A percentile compares a stretch with the other conserved stretches of the same genome.
phyloP scores from a whole-genome alignment of 768 basidiomycete species.

The Auricularia heimuer region DNA sequence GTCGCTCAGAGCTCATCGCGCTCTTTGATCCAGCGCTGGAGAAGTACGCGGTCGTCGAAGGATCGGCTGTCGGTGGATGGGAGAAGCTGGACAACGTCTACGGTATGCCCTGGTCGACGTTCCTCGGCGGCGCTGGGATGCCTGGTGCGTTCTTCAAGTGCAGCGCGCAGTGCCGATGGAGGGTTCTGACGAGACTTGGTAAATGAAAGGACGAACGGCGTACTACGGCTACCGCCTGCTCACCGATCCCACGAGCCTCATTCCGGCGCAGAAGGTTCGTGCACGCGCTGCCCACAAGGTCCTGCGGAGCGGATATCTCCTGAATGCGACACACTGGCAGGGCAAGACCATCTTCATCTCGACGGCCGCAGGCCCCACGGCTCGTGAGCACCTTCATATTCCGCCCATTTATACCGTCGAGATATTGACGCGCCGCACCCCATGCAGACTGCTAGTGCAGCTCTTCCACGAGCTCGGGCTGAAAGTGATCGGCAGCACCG shows the following conservation, averaged over 20 bases:
- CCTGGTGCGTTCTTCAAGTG: slow-evolving; percentile 13
- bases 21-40: not conserved
- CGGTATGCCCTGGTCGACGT: not conserved
- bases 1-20: slow-evolving; percentile 6
- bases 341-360: slow-evolving; percentile 29
- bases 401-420: too few relatives aligned
- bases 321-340: slow-evolving; percentile 3
- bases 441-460: slow-evolving; percentile 26
- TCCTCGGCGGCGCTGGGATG: slow-evolving; percentile 22
- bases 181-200: too few relatives aligned
- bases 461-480: slow-evolving; percentile 33
- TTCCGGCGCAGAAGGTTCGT: slow-evolving; percentile 11
- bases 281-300: not conserved
- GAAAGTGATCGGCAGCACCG: slow-evolving; percentile 63
- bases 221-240: slow-evolving; percentile 11
- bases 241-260: slow-evolving; percentile 16
- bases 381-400: slow-evolving; percentile 10
- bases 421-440: not conserved
- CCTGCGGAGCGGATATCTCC: too few relatives aligned
- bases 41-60: not conserved
- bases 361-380: slow-evolving; percentile 27
- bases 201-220: slow-evolving; percentile 4
- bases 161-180: too few relatives aligned
- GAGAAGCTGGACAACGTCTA: not conserved
- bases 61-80: not conserved